A percentile compares a stretch with the other conserved stretches of the same genome.
Evolutionary conservation across 139 green algal species (phyloP).

Genomic region (Chlamydomonas applanata): DNA sequence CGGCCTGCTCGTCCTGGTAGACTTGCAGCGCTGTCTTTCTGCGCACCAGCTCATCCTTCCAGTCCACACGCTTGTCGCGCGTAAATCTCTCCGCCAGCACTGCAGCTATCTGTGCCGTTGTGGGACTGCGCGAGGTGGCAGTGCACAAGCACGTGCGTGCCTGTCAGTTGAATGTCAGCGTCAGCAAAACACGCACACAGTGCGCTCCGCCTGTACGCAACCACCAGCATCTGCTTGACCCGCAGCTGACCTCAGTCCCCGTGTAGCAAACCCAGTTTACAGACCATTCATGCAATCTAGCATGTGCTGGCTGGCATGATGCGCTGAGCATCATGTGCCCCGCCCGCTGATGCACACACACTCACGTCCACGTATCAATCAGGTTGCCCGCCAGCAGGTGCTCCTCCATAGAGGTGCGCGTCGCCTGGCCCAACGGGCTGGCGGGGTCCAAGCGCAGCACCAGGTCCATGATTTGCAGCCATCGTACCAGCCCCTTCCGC

Average conservation of each 20-base stretch:
- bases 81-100: slow-evolving; percentile 38
- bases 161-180: no score
- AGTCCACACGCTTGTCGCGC: slow-evolving; percentile 37
- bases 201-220: no score
- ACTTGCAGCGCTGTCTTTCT: slow-evolving; percentile 14
- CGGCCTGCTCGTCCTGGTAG: not conserved
- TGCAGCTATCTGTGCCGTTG: not conserved
- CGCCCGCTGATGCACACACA: not conserved
- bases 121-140: slow-evolving; percentile 16
- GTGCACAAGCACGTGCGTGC: not conserved
- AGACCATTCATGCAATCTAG: not conserved
- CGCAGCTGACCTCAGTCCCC: no score
- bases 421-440: slow-evolving; percentile 22
- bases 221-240: no score
- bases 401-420: slow-evolving; percentile 27
- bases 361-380: slow-evolving; percentile 36
- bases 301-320: not conserved
- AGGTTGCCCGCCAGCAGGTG: slow-evolving; percentile 12
- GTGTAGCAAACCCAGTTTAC: no score
- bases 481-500: slow-evolving; percentile 29
- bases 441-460: slow-evolving; percentile 25
- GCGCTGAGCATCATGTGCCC: not conserved
- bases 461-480: slow-evolving; percentile 29
- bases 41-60: slow-evolving; percentile 48
- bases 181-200: no score